Evolutionary conservation across 1,139 yeast species (phyloP).

Genomic region (Diutina scorzettiae): DNA sequence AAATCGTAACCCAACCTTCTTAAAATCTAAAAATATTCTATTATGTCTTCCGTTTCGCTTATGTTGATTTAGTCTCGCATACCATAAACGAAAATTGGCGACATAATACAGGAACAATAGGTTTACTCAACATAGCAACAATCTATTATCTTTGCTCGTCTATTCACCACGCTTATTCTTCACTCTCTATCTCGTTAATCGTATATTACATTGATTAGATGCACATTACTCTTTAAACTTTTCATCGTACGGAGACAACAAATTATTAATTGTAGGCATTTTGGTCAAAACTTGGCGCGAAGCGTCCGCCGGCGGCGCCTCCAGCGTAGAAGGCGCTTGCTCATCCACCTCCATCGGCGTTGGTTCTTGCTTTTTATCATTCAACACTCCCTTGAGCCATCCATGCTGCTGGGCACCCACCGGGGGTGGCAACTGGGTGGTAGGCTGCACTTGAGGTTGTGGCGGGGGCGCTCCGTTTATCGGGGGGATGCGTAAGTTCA

Average conservation of each 20-base stretch:
- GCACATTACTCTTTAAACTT: slow-evolving; percentile 8
- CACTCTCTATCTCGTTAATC: too few species aligned
- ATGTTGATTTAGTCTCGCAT: too few species aligned
- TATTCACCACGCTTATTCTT: too few species aligned
- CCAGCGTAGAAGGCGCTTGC: too few species aligned
- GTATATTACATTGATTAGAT: too few species aligned
- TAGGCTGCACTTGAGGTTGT: not conserved
- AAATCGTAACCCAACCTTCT: too few species aligned
- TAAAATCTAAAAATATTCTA: too few species aligned
- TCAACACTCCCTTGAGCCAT: not conserved
- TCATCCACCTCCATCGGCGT: not conserved
- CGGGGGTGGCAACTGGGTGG: not conserved
- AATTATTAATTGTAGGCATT: slow-evolving; percentile 26
- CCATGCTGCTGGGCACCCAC: not conserved
- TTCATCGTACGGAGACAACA: slow-evolving; percentile 20
- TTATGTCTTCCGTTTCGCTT: too few species aligned
- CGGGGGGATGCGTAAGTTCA: slow-evolving; percentile 4
- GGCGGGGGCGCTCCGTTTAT: not conserved
- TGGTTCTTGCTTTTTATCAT: not conserved
- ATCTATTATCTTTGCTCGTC: too few species aligned
- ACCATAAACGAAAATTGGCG: too few species aligned
- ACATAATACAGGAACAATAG: too few species aligned
- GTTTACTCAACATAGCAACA: too few species aligned
- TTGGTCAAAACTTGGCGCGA: slow-evolving; percentile 9
- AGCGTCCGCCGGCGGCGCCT: not conserved